These are phyloP conservation scores for Rhizopogon salebrosus DNA, from an alignment of 768 basidiomycete genomes.

Conservation along the genomic window DNA sequence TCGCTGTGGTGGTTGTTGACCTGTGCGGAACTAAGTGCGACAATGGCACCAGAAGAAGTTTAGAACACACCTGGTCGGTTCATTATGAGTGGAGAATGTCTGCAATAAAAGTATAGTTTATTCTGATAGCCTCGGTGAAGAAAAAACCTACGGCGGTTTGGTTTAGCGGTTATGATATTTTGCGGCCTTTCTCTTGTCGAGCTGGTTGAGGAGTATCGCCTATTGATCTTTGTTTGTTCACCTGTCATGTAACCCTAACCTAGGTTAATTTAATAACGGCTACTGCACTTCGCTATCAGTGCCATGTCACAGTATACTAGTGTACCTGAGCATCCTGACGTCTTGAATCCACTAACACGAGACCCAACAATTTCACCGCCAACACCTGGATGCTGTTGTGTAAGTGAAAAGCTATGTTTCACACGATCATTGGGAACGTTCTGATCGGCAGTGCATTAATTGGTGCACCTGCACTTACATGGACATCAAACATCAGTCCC, in stretches of 20 bases:
- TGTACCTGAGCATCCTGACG: too few species aligned
- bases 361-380: too few species aligned
- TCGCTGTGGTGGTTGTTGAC: slow-evolving; percentile 81
- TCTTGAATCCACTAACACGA: too few species aligned
- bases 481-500: neutral
- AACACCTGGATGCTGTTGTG: too few species aligned
- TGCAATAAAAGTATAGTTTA: neutral
- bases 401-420: too few species aligned
- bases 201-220: slow-evolving; percentile 9
- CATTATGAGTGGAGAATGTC: slow-evolving; percentile 29
- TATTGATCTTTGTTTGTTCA: slow-evolving; percentile 24
- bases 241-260: neutral
- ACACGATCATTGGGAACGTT: too few species aligned
- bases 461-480: too few species aligned
- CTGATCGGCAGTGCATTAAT: too few species aligned
- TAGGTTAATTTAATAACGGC: too few species aligned
- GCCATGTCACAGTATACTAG: too few species aligned
- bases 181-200: slow-evolving; percentile 10
- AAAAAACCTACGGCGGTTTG: slow-evolving; percentile 6
- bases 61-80: slow-evolving; percentile 52
- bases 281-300: too few species aligned
- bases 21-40: slow-evolving; percentile 33
- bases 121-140: neutral
- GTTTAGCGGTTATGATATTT: slow-evolving; percentile 8
- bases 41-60: slow-evolving; percentile 8